Evolutionary conservation across 768 basidiomycete species (phyloP).

Genomic region (Tylopilus balloui): DNA sequence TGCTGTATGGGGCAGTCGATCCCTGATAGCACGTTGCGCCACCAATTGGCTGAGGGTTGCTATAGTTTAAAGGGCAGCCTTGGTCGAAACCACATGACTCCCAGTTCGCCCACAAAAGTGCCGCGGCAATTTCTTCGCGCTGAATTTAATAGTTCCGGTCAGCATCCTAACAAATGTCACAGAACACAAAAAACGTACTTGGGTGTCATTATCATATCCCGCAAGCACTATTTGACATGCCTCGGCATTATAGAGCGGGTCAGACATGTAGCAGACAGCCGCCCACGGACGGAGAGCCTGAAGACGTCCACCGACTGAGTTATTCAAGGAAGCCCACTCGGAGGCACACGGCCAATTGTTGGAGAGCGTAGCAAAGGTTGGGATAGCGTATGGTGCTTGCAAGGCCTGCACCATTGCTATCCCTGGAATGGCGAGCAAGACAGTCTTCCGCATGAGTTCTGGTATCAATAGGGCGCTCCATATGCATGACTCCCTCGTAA

Average conservation of each 20-base stretch:
- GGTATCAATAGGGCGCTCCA: background rate
- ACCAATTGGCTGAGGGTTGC: conserved; percentile 13
- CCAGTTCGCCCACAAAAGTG: conserved; percentile 24
- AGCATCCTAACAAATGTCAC: background rate
- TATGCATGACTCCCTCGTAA: too few species aligned
- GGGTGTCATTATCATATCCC: conserved; percentile 13
- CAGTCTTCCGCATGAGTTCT: background rate
- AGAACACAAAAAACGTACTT: conserved; percentile 3
- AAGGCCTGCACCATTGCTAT: background rate
- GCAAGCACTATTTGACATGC: conserved; percentile 13
- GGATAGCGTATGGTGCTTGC: conserved; percentile 8
- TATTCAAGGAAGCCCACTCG: conserved; percentile 14
- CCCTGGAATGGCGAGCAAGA: background rate
- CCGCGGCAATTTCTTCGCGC: conserved; percentile 18
- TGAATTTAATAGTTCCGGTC: background rate
- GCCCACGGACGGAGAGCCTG: conserved; percentile 21
- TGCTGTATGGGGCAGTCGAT: conserved; percentile 17
- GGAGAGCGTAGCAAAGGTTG: conserved; percentile 3
- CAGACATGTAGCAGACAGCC: conserved; percentile 18
- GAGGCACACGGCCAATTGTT: conserved; percentile 8
- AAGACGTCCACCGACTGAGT: conserved; percentile 14
- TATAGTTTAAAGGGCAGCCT: conserved; percentile 20
- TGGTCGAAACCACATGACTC: conserved; percentile 15
- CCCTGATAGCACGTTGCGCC: conserved; percentile 16
- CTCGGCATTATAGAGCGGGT: conserved; percentile 15